Evolutionary conservation across 2,329 filamentous ascomycete genomes (phyloP), one percentile per base, ranked within the genome.

Genomic region (Fusarium protoensiforme): DNA sequence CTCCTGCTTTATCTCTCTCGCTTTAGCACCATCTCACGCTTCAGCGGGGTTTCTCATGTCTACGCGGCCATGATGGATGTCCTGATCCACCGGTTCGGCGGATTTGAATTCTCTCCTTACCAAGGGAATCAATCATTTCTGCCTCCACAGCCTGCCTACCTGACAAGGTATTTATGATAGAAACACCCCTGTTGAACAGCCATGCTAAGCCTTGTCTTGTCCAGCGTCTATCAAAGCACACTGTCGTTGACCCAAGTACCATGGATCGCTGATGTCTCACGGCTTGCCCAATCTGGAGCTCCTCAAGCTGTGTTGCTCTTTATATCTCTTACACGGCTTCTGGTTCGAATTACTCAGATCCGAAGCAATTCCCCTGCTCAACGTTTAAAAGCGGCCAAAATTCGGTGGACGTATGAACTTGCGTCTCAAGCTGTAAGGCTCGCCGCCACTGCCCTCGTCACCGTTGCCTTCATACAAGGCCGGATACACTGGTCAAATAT

Each of bases 361-460:
- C 78, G 80, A 31, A 78, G 79, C 56, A 69, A 75, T 41, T 78
- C 64, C 18, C 68, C 69, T 24, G 61, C 38, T 71, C 64, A 61
- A 63, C 81, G 77, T 64, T 75, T 70, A 57, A 84, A 81, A 64
- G 79, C 83, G 13, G 83, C 84, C 20, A 78, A 80, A 39, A 80
- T 87, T 51, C 80, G 79, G 58, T 83, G 84, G 78, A 74, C 79
- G 0, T 85, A 84, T 73, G 86, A 88, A 67, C 67, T 87, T 51
- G 75, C 78, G 51, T 83, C 84, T 22, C 86, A 88, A 72, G 71
- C 79, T 10, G 74, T 81, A 29, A 82, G 86, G 24, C 80, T 82
- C 20, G 74, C 82, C 7, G 78, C 85, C 7, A 68, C 87, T 51
- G 81, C 80, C 18, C 84, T 86, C 59, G 77, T 84, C 56, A 75